Evolutionary conservation across 1,284 basidiomycete genomes (phyloP).

Genomic region (Coriolopsis trogii): DNA sequence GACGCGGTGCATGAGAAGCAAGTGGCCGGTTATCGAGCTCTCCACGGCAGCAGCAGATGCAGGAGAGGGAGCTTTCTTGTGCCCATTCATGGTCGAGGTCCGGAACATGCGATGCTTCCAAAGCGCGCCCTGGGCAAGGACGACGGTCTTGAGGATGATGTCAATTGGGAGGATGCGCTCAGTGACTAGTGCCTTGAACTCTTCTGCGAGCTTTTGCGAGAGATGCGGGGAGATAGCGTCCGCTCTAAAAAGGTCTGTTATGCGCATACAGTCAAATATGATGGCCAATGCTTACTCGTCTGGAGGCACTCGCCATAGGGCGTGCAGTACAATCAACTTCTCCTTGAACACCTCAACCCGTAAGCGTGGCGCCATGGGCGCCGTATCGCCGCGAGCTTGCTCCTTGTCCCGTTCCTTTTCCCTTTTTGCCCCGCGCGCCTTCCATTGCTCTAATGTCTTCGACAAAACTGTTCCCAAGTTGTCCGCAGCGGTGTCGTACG

Average conservation of each 20-base stretch:
- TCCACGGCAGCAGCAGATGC: slow-evolving; percentile 48
- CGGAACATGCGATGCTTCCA: slow-evolving; percentile 81
- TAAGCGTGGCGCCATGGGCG: slow-evolving; percentile 40
- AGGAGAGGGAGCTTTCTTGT: slow-evolving; percentile 31
- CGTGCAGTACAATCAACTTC: slow-evolving; percentile 72
- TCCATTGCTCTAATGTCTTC: slow-evolving; percentile 67
- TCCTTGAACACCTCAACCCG: slow-evolving; percentile 70
- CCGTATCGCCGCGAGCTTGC: slow-evolving; percentile 34
- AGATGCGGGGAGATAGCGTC: slow-evolving; percentile 49
- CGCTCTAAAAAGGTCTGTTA: slow-evolving; percentile 36
- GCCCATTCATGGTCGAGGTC: slow-evolving; percentile 37
- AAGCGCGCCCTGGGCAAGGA: slow-evolving; percentile 76
- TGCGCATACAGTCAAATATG: neutral
- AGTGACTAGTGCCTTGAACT: slow-evolving; percentile 62
- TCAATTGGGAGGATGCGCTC: slow-evolving; percentile 77
- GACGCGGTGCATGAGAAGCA: slow-evolving; percentile 71
- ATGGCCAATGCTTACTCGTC: slow-evolving; percentile 53
- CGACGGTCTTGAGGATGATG: slow-evolving; percentile 74
- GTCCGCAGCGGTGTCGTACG: slow-evolving; percentile 86
- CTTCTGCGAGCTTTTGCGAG: slow-evolving; percentile 46
- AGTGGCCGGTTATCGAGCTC: slow-evolving; percentile 68
- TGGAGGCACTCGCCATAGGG: slow-evolving; percentile 63
- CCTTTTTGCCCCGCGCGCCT: slow-evolving; percentile 37
- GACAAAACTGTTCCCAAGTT: slow-evolving; percentile 79
- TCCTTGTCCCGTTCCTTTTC: slow-evolving; percentile 42